Evolutionary conservation across 2,329 filamentous ascomycete species (phyloP), one percentile per base, ranked within the genome.

Genomic region (Aspergillus japonicus): DNA sequence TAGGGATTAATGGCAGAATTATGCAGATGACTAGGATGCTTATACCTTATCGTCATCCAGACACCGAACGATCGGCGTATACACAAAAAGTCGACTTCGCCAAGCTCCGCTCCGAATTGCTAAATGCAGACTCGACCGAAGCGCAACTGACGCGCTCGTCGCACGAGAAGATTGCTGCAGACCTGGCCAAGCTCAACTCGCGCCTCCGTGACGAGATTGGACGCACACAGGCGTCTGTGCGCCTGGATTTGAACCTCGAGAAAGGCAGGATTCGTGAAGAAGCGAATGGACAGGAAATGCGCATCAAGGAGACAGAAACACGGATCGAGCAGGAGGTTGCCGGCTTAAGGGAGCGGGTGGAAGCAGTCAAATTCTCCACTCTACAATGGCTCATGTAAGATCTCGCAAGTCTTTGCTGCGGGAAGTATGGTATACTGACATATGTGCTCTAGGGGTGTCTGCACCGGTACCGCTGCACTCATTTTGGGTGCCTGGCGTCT

Each of bases 241-340:
- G 94, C 61, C 80, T 99, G 50, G 95, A 99, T 77, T 80, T 99
- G 62, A 99, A 98, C 77, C 80, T 99, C 50, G 95, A 99, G 73
- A 99, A 99, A 80, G 95, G 95, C 14, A 85, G 95, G 63, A 99
- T 98, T 67, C 83, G 95, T 63, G 95, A 99, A 78, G 95, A 99
- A 81, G 92, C 93, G 19, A 96, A 96, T 66, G 89, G 90, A 59
- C 95, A 98, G 80, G 95, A 99, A 77, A 87, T 99, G 78, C 96
- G 96, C 81, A 92, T 99, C 71, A 97, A 96, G 81, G 95, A 99
- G 84, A 98, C 95, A 12, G 95, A 99, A 81, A 96, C 93, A 59
- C 89, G 96, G 78, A 98, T 99, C 71, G 95, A 99, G 81, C 94
- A 98, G 79, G 95, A 98, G 81, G 92, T 95, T 56, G 94, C 94